These are phyloP conservation scores for Ogataea siamensis DNA, from an alignment of 805 yeast genomes.

Conservation along the genomic window DNA sequence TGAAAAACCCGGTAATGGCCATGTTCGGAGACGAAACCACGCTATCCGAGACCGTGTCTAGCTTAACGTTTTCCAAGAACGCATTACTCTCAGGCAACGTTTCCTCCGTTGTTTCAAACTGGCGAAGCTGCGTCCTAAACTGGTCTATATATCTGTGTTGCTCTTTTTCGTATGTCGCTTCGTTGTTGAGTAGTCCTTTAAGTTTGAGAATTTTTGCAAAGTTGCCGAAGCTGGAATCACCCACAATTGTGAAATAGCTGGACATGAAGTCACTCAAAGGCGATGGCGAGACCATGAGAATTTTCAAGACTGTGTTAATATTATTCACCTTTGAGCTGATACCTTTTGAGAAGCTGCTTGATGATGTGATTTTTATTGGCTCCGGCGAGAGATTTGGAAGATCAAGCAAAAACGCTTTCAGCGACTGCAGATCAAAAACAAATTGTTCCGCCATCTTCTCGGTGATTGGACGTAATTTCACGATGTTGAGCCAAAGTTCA, in stretches of 20 bases:
- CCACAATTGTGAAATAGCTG: slow-evolving; percentile 62
- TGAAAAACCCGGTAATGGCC: slow-evolving; percentile 20
- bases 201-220: slow-evolving; percentile 63
- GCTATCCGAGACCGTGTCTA: slow-evolving; percentile 22
- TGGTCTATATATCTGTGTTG: slow-evolving; percentile 37
- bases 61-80: slow-evolving; percentile 26
- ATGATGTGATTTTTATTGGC: slow-evolving; percentile 29
- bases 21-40: slow-evolving; percentile 16
- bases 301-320: slow-evolving; percentile 65
- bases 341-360: slow-evolving; percentile 27
- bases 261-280: slow-evolving; percentile 66
- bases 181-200: slow-evolving; percentile 45
- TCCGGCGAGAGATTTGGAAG: slow-evolving; percentile 47
- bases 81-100: slow-evolving; percentile 31
- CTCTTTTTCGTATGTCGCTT: slow-evolving; percentile 35
- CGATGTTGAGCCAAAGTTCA: slow-evolving; percentile 56
- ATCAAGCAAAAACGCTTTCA: slow-evolving; percentile 52
- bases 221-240: slow-evolving; percentile 61
- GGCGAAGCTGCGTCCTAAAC: slow-evolving; percentile 37
- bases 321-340: slow-evolving; percentile 26
- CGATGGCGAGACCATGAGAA: slow-evolving; percentile 59
- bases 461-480: slow-evolving; percentile 63
- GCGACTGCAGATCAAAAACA: slow-evolving; percentile 62
- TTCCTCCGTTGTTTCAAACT: slow-evolving; percentile 32
- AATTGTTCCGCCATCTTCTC: slow-evolving; percentile 79